phyloP scores from a whole-genome alignment of 2,329 filamentous ascomycete species.

The Exophiala bonariae region DNA sequence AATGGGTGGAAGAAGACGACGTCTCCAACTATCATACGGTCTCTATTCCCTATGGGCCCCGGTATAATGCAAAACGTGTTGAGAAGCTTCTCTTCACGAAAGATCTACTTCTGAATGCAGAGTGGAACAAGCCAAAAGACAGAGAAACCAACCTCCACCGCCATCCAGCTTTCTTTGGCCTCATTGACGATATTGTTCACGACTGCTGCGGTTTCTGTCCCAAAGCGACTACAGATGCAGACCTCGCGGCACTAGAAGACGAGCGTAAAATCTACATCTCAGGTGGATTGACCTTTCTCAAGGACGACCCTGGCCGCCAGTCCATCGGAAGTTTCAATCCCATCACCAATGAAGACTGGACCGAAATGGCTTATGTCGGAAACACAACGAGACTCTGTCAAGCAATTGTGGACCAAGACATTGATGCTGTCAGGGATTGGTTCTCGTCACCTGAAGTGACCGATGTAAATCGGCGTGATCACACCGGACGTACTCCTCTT shows the following conservation, averaged over 20 bases:
- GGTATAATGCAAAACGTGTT: slow-evolving; percentile 55
- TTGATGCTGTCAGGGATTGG: slow-evolving; percentile 71
- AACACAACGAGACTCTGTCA: slow-evolving; percentile 76
- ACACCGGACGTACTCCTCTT: slow-evolving; percentile 75
- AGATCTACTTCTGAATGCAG: slow-evolving; percentile 71
- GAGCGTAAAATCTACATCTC: slow-evolving; percentile 76
- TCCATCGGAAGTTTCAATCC: slow-evolving; percentile 74
- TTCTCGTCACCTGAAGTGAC: slow-evolving; percentile 61
- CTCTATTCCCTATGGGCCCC: slow-evolving; percentile 40
- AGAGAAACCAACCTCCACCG: slow-evolving; percentile 77
- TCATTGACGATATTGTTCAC: slow-evolving; percentile 69
- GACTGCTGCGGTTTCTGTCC: slow-evolving; percentile 85
- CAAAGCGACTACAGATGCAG: slow-evolving; percentile 65
- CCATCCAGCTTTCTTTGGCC: slow-evolving; percentile 82
- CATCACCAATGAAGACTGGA: slow-evolving; percentile 80
- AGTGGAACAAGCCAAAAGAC: slow-evolving; percentile 79
- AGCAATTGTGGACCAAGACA: slow-evolving; percentile 73
- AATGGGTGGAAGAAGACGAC: slow-evolving; percentile 77
- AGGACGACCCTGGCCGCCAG: slow-evolving; percentile 79
- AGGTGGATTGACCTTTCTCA: slow-evolving; percentile 71
- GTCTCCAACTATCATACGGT: slow-evolving; percentile 79
- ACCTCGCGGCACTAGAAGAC: slow-evolving; percentile 68
- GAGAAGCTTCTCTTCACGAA: slow-evolving; percentile 80
- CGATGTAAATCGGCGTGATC: slow-evolving; percentile 72
- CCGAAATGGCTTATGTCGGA: slow-evolving; percentile 85